Evolutionary conservation across 202 grass and related monocot genomes (phyloP), one percentile per base, ranked within the genome.

Genomic region (Setaria viridis): DNA sequence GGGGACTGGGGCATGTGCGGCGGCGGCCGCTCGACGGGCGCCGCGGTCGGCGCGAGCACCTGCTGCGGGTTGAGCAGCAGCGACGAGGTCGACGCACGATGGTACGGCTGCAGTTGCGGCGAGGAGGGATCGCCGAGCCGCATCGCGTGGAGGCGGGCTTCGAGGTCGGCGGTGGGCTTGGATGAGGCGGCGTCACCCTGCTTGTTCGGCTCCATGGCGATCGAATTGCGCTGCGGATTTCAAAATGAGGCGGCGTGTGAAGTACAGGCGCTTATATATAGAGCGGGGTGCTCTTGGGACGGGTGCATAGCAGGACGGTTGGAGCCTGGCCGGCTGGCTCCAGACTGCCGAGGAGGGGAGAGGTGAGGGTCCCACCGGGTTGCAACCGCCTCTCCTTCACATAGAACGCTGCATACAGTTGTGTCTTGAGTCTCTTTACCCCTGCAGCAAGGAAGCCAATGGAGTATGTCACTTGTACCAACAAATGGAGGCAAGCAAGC

Each of bases 131-230:
- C 16, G 53, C 17, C 17, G 53, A 56, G 1, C 53, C 7, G 53
- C 17, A 80, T 58, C 48, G 30, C 58, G 2, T 4, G 29, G 47
- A 66, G 15, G 20, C 11, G 42, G 42, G 21, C 50, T 60, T 49
- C 15, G 42, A 79, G 43, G 16, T 64, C 16, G 60, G 14, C 15
- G 7, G 7, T 1, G 57, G 76, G 43, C 21, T 12, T 33, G 59
- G 25, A 34, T 25, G 16, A 20, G 58, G 59, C 1, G 16, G 42
- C 42, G 42, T 7, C 42, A 17, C 42, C 76, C 21, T 64, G 58
- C 21, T 64, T 11, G 21, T 29, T 78, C 5, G 43, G 76, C 33
- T 79, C 76, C 76, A 78, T 78, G 59, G 51, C 60, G 45, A 51
- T 21, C 60, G 60, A 49, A 80, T 66, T 65, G 58, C 0, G 76